A percentile compares a stretch with the other conserved stretches of the same genome.
Conservation (phyloP, 306 rosid genomes). For the Sicyos baderoa region DNA sequence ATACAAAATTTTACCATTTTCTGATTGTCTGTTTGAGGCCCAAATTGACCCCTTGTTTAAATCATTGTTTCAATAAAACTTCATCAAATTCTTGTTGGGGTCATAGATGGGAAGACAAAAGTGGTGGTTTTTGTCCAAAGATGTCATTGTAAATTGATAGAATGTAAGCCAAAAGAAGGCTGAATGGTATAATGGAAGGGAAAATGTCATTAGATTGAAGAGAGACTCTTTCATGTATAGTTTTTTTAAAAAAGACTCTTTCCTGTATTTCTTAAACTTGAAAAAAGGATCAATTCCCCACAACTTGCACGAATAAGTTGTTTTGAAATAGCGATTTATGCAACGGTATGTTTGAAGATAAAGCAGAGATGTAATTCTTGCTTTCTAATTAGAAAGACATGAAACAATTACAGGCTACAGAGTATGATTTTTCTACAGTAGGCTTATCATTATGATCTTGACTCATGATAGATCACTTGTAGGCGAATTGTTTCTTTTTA, state of each 20-base stretch:
- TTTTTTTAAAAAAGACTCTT: background rate
- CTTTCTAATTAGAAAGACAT: background rate
- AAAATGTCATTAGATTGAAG: background rate
- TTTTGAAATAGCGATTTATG: background rate
- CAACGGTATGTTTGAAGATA: no score
- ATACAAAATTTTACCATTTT: background rate
- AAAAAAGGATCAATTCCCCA: background rate
- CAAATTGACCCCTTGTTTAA: background rate
- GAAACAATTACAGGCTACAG: background rate
- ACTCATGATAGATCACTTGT: background rate
- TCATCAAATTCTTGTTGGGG: background rate
- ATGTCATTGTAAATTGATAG: background rate
- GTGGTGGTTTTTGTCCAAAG: background rate
- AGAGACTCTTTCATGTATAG: background rate
- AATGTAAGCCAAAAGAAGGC: constrained; percentile 1
- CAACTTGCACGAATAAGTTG: no score
- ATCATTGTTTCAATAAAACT: background rate
- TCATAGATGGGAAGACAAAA: background rate
- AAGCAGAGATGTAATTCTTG: background rate
- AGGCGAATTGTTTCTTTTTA: background rate
- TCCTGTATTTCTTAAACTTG: background rate
- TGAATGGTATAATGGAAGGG: background rate
- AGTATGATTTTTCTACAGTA: background rate
- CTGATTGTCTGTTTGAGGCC: background rate
- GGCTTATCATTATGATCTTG: background rate